phyloP scores from a whole-genome alignment of 2,329 filamentous ascomycete genomes.

The Beauveria australis region DNA sequence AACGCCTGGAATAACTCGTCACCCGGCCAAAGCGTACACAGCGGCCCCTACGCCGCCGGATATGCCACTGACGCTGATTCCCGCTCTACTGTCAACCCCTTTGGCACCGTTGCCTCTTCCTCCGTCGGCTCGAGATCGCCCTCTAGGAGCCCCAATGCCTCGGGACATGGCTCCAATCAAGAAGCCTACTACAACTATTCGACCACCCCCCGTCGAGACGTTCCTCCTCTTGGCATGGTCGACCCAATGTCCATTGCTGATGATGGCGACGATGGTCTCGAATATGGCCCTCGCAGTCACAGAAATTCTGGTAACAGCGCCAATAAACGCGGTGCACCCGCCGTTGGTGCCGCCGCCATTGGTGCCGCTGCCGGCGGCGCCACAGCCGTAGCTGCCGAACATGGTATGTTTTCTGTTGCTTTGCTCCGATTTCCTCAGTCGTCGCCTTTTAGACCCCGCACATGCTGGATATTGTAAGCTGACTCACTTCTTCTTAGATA shows the following conservation, averaged over 20 bases:
- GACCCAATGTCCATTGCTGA: constrained; percentile 77
- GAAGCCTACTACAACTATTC: constrained; percentile 60
- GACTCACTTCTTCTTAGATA: constrained; percentile 12
- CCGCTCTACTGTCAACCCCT: constrained; percentile 33
- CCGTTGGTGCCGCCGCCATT: constrained; percentile 27
- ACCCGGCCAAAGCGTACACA: constrained; percentile 3
- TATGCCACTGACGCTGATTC: constrained; percentile 29
- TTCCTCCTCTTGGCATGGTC: constrained; percentile 48
- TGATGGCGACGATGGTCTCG: constrained; percentile 79
- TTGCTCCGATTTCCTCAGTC: not conserved
- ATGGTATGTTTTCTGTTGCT: not conserved
- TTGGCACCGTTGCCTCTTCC: constrained; percentile 24
- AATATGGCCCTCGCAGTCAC: constrained; percentile 36
- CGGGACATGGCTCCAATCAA: constrained; percentile 43
- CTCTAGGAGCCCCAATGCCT: constrained; percentile 41
- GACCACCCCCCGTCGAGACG: constrained; percentile 32
- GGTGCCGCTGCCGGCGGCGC: constrained; percentile 35
- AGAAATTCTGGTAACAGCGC: constrained; percentile 54
- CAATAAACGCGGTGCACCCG: constrained; percentile 34
- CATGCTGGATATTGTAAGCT: too few relatives aligned
- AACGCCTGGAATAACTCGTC: not conserved
- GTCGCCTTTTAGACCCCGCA: too few relatives aligned
- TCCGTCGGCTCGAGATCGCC: constrained; percentile 31
- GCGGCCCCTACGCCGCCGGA: constrained; percentile 15
- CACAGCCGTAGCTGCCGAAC: constrained; percentile 30